These are phyloP conservation scores for Astrothelium macrocarpum DNA, from an alignment of 495 filamentous ascomycete genomes.

Conservation along the genomic window DNA sequence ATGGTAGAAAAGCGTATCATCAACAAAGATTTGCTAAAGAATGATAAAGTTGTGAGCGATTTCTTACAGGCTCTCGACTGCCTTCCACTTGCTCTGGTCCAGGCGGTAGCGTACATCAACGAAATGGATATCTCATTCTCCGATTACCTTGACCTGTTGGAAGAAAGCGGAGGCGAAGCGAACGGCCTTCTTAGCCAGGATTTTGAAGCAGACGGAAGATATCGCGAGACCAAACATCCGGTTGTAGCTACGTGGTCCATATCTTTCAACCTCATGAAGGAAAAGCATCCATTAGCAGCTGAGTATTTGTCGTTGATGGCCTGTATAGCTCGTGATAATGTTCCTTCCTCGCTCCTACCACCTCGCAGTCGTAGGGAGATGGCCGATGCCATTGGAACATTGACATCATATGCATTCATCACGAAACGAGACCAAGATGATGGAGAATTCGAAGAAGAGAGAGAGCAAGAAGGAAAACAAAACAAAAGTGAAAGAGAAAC, in stretches of 20 bases:
- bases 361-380: constrained; percentile 10
- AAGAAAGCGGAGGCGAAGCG: neutral
- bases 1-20: constrained; percentile 23
- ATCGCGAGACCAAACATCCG: constrained; percentile 38
- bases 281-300: neutral
- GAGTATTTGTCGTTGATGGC: neutral
- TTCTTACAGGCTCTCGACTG: constrained; percentile 6
- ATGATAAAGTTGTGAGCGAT: neutral
- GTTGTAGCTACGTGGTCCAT: constrained; percentile 48
- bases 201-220: constrained; percentile 33
- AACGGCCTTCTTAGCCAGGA: neutral
- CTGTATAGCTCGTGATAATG: neutral
- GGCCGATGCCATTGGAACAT: constrained; percentile 27
- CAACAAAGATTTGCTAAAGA: constrained; percentile 5
- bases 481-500: constrained; percentile 10
- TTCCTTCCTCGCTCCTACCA: neutral
- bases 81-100: constrained; percentile 41
- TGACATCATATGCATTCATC: constrained; percentile 32
- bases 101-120: constrained; percentile 41
- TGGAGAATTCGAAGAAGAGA: neutral
- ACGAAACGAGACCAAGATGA: constrained; percentile 12
- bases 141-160: constrained; percentile 36
- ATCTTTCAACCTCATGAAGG: constrained; percentile 41
- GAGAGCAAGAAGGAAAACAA: neutral
- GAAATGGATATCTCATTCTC: constrained; percentile 30